Conservation (phyloP, 106 monocot species). For the Phalaenopsis aphrodite region DNA sequence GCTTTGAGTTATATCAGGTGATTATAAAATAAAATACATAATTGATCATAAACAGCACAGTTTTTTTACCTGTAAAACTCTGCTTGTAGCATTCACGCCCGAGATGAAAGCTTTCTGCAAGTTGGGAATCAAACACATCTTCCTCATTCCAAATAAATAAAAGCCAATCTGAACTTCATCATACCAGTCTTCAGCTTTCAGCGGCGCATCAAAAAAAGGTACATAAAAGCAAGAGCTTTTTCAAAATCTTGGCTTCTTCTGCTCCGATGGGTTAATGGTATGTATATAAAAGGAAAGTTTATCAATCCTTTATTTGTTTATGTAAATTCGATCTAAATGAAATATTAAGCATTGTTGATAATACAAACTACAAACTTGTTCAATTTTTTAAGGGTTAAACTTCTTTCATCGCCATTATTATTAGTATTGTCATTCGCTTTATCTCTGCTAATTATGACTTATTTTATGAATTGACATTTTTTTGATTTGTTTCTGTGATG, state of each 20-base stretch:
- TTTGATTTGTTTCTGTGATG: no score
- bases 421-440: no score
- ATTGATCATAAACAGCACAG: neutral
- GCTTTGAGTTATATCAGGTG: constrained; percentile 82
- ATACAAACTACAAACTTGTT: neutral
- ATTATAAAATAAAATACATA: neutral
- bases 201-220: neutral
- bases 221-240: no score
- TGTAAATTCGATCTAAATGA: neutral
- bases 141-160: neutral
- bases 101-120: neutral
- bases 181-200: neutral
- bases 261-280: neutral
- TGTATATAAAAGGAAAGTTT: neutral
- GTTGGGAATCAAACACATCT: neutral
- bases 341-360: neutral
- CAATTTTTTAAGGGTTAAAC: no score
- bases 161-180: neutral
- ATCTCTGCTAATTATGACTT: no score
- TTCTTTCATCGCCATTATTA: no score
- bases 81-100: neutral
- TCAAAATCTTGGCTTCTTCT: no score
- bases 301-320: neutral
- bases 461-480: no score
- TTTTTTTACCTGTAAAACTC: neutral